A percentile compares a stretch with the other conserved stretches of the same genome.
phyloP scores from a whole-genome alignment of 768 basidiomycete species.

The Pholiota molesta region DNA sequence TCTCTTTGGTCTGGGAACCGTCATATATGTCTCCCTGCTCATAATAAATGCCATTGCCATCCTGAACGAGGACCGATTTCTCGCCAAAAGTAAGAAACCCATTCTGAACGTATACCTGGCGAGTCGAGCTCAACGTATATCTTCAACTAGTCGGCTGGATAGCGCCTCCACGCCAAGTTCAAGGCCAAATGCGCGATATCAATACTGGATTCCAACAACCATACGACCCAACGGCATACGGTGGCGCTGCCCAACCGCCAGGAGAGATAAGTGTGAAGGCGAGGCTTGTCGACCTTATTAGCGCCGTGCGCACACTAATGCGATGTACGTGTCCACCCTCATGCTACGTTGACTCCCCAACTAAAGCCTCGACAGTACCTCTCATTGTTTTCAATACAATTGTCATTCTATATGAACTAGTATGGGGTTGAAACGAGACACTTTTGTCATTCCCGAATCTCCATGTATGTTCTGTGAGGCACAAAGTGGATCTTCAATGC shows the following conservation, averaged over 20 bases:
- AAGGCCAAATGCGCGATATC: conserved; percentile 60
- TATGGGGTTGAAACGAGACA: conserved; percentile 48
- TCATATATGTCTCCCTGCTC: conserved; percentile 86
- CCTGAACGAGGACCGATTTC: conserved; percentile 94
- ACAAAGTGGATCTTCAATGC: neutral
- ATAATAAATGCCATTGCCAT: conserved; percentile 95
- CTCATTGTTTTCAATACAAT: conserved; percentile 86
- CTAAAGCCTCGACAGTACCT: conserved; percentile 63
- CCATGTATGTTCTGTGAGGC: conserved; percentile 15
- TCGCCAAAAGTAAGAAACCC: conserved; percentile 76
- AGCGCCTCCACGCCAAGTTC: conserved; percentile 67
- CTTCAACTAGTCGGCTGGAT: conserved; percentile 78
- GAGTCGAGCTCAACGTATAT: conserved; percentile 19
- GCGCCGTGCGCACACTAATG: conserved; percentile 95
- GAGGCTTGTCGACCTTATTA: conserved; percentile 88
- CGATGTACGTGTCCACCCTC: conserved; percentile 69
- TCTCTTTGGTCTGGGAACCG: conserved; percentile 68
- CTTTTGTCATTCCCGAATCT: conserved; percentile 10
- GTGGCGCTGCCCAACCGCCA: conserved; percentile 53
- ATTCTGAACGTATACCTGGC: conserved; percentile 4
- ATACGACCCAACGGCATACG: conserved; percentile 58
- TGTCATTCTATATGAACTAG: conserved; percentile 85
- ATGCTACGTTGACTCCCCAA: conserved; percentile 14
- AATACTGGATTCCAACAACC: conserved; percentile 64
- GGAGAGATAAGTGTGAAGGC: conserved; percentile 76